These are phyloP conservation scores for Mycena galopus DNA, from an alignment of 768 basidiomycete species.

Conservation along the genomic window DNA sequence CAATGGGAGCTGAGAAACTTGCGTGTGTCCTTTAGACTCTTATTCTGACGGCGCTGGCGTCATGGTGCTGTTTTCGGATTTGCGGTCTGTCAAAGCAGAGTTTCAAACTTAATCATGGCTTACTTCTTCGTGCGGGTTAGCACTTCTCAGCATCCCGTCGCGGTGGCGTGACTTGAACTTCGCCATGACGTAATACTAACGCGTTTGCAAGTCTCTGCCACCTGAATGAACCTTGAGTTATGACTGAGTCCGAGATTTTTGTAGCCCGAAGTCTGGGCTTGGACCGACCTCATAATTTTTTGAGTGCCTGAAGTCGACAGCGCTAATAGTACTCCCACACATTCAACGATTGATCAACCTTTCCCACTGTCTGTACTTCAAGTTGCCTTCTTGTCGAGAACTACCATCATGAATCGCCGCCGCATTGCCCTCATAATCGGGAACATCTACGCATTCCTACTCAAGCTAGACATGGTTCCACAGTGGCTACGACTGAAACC, in stretches of 20 bases:
- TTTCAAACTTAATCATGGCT: not conserved
- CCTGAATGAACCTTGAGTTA: too few relatives aligned
- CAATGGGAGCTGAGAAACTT: not conserved
- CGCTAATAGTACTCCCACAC: not conserved
- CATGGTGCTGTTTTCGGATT: not conserved
- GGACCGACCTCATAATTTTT: too few relatives aligned
- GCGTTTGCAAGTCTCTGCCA: not conserved
- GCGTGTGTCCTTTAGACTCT: not conserved
- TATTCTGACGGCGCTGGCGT: not conserved
- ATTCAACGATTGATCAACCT: too few relatives aligned
- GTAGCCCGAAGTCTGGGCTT: too few relatives aligned
- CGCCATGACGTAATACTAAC: not conserved
- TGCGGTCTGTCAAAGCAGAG: not conserved
- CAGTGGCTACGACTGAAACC: not conserved
- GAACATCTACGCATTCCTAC: not conserved
- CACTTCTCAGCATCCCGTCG: not conserved
- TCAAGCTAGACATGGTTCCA: not conserved
- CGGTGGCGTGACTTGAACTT: slow-evolving; percentile 23
- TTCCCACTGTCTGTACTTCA: too few relatives aligned
- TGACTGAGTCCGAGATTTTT: too few relatives aligned
- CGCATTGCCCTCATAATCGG: not conserved
- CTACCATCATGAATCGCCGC: not conserved
- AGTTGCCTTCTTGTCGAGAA: not conserved
- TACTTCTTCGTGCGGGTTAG: too few relatives aligned
- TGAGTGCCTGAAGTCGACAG: not conserved